phyloP scores from a whole-genome alignment of 2,329 filamentous ascomycete species.

The Aspergillus sp. region DNA sequence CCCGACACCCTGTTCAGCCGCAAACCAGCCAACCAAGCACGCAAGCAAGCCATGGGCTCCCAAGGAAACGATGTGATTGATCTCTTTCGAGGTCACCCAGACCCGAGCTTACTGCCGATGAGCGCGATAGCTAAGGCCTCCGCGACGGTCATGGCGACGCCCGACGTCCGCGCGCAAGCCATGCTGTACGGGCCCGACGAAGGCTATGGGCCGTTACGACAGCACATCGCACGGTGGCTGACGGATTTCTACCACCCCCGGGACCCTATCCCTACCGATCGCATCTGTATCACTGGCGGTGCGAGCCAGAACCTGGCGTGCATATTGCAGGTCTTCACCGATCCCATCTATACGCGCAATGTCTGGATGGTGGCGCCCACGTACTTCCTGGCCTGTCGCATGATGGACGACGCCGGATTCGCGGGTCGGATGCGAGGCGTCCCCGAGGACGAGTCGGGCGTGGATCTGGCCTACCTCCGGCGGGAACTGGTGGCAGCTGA shows the following conservation, averaged over 20 bases:
- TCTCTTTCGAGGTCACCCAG: conserved; percentile 49
- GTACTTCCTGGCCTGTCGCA: conserved; percentile 81
- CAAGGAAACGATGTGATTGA: conserved; percentile 34
- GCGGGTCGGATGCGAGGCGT: conserved; percentile 64
- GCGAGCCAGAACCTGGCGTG: conserved; percentile 80
- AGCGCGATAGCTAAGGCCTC: conserved; percentile 62
- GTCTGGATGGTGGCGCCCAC: conserved; percentile 81
- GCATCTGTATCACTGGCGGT: conserved; percentile 80
- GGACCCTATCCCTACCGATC: conserved; percentile 49
- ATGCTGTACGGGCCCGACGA: conserved; percentile 77
- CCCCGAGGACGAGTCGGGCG: conserved; percentile 74
- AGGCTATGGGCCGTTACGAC: conserved; percentile 69
- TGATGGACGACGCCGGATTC: conserved; percentile 81
- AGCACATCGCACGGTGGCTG: conserved; percentile 70
- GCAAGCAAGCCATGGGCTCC: neutral
- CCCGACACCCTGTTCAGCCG: no score
- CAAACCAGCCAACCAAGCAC: neutral
- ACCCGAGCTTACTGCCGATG: conserved; percentile 63
- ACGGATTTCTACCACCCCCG: conserved; percentile 57
- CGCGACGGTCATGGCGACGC: conserved; percentile 60
- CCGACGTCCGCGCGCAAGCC: conserved; percentile 59
- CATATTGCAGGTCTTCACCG: conserved; percentile 75
- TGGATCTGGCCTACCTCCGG: conserved; percentile 66
- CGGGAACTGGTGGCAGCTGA: conserved; percentile 52
- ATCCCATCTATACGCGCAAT: conserved; percentile 70